These are phyloP conservation scores for Sanguinoderma infundibulare DNA, from an alignment of 1,284 basidiomycete genomes.

Conservation along the genomic window DNA sequence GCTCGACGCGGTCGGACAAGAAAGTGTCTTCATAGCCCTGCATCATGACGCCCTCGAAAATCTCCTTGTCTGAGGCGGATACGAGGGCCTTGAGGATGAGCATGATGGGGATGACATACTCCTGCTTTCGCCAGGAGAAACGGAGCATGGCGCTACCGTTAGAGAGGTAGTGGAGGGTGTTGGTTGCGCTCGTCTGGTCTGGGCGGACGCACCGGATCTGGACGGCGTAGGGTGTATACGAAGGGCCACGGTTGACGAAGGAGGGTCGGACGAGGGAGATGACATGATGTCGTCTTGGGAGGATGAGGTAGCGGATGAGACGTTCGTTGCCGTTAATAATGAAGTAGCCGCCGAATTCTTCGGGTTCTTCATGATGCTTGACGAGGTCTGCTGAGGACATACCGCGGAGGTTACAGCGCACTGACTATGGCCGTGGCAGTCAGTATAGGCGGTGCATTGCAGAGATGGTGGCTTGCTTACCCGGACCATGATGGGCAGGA, in stretches of 20 bases:
- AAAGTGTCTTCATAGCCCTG: conserved; percentile 98
- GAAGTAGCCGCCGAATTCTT: conserved; percentile 99
- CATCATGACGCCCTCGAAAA: conserved; percentile 98
- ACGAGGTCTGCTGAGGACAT: conserved; percentile 91
- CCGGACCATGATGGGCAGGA: conserved; percentile 96
- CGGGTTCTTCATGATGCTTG: conserved; percentile 91
- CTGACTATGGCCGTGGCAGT: conserved; percentile 61
- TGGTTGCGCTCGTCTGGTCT: conserved; percentile 93
- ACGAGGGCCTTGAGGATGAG: conserved; percentile 95
- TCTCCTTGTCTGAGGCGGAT: conserved; percentile 95
- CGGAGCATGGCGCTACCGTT: conserved; percentile 96
- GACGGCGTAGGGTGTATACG: conserved; percentile 93
- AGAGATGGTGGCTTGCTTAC: conserved; percentile 51
- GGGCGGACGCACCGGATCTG: conserved; percentile 94
- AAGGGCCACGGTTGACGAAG: conserved; percentile 91
- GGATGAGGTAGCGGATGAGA: conserved; percentile 95
- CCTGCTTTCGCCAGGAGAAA: conserved; percentile 98
- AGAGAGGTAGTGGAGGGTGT: conserved; percentile 96
- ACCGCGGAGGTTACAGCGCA: conserved; percentile 88
- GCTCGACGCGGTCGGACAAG: conserved; percentile 95
- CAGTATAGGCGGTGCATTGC: background rate
- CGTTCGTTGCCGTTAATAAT: conserved; percentile 99
- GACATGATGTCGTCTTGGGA: conserved; percentile 89
- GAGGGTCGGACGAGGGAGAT: conserved; percentile 86
- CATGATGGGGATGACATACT: conserved; percentile 99